Base-by-base conservation (phyloP, 352 stramenopile species). In the Pythium oligandrum region DNA sequence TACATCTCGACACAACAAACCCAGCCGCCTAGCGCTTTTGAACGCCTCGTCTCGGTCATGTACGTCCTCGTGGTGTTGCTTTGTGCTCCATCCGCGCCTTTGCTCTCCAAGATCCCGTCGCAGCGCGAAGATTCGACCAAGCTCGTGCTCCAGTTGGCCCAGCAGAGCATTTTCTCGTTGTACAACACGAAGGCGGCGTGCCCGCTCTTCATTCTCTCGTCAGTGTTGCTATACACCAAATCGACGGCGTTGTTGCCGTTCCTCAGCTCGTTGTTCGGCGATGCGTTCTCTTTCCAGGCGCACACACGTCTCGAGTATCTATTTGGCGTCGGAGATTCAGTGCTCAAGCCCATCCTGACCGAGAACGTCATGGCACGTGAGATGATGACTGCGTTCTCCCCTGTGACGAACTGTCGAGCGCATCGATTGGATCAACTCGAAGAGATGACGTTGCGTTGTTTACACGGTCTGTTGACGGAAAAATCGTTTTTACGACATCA, bases 201-300 rank as follows among this genome's bases (percentile, higher is more conserved):
- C 17, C 73, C 78, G 42, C 65, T 86, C 8, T 78, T 88, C 8
- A 70, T 88, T 1, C 65, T 88, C 11, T 82, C 73, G 17, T 71
- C 78, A 0, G 76, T 88, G 40, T 57, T 86, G 12, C 74, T 88
- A 45, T 88, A 86, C 61, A 88, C 78, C 10, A 86, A 86, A 53
- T 80, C 71, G 6, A 71, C 78, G 4, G 68, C 70, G 1, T 57
- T 86, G 17, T 59, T 86, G 30, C 66, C 78, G 17, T 83, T 85
- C 35, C 62, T 85, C 3, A 53, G 47, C 37, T 59, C 58, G 45
- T 51, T 65, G 7, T 30, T 65, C 7, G 58, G 48, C 4, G 51
- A 60, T 3, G 48, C 47, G 26, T 55, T 57, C n/a, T 42, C 52
- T 4, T 9, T 60, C 34, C 17, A 48, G n/a, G 34, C 47, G 3